A percentile compares a stretch with the other conserved stretches of the same genome.
Evolutionary conservation across 2,329 filamentous ascomycete genomes (phyloP).

Genomic region (Ascochyta koolunga): DNA sequence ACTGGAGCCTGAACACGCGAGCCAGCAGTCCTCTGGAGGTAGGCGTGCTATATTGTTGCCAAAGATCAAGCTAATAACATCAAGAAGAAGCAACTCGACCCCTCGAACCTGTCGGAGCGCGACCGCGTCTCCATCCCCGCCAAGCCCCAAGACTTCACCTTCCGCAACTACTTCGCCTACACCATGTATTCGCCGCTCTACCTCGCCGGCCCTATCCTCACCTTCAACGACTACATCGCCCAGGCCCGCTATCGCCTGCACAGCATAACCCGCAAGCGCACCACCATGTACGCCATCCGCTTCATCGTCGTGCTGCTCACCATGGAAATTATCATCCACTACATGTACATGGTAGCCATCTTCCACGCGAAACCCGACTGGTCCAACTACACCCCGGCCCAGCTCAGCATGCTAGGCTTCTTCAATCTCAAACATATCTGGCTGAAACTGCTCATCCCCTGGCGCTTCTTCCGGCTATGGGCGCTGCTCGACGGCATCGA

Average conservation of each 20-base stretch:
- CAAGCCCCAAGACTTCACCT: conserved; percentile 71
- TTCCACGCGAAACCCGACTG: conserved; percentile 80
- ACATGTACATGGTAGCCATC: conserved; percentile 91
- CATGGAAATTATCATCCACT: conserved; percentile 89
- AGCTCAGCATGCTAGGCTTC: conserved; percentile 88
- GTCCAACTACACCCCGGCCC: conserved; percentile 81
- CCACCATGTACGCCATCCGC: conserved; percentile 79
- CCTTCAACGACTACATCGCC: conserved; percentile 96
- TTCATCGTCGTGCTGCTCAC: conserved; percentile 79
- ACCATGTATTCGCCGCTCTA: conserved; percentile 91
- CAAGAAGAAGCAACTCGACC: conserved; percentile 98
- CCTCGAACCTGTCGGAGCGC: conserved; percentile 81
- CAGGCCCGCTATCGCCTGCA: conserved; percentile 77
- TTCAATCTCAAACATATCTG: conserved; percentile 98
- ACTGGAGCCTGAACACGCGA: conserved; percentile 79
- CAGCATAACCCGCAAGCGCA: conserved; percentile 73
- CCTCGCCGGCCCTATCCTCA: conserved; percentile 88
- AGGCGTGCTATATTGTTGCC: conserved; percentile 44
- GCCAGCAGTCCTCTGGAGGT: conserved; percentile 78
- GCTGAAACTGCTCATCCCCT: conserved; percentile 94
- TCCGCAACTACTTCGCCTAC: conserved; percentile 89
- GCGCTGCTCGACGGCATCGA: conserved; percentile 87
- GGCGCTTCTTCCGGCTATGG: conserved; percentile 99
- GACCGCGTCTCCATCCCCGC: conserved; percentile 84
- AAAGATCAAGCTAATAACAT: conserved; percentile 63